phyloP scores from a whole-genome alignment of 164 flowering plant genomes.

The Vitis rotundifolia region DNA sequence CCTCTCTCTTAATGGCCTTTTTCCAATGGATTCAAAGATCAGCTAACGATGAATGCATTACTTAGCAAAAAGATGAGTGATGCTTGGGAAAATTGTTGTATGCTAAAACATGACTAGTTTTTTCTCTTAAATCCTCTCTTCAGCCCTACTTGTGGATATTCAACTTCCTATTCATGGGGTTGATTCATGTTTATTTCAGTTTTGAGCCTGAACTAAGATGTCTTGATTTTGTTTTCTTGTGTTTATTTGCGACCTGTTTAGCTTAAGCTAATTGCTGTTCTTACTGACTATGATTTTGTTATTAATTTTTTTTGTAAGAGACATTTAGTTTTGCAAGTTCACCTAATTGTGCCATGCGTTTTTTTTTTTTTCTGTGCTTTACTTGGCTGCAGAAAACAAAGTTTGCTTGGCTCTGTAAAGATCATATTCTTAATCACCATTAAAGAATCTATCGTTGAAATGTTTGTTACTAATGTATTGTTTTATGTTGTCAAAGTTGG shows the following conservation, averaged over 20 bases:
- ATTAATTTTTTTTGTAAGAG: no score
- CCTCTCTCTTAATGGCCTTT: no score
- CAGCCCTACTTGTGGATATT: background rate
- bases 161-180: background rate
- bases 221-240: background rate
- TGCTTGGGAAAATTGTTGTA: no score
- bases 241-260: background rate
- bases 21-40: no score
- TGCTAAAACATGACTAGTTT: no score
- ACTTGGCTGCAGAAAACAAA: background rate
- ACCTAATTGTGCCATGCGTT: no score
- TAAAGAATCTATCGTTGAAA: background rate
- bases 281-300: no score
- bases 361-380: no score
- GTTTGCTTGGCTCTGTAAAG: background rate
- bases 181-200: background rate
- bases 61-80: no score
- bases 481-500: constrained; percentile 46
- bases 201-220: background rate
- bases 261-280: background rate
- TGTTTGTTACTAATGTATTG: constrained; percentile 4
- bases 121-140: background rate
- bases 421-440: background rate
- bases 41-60: no score
- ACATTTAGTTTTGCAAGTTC: no score